phyloP scores from a whole-genome alignment of 768 basidiomycete species.

The Psilocybe tampanensis region DNA sequence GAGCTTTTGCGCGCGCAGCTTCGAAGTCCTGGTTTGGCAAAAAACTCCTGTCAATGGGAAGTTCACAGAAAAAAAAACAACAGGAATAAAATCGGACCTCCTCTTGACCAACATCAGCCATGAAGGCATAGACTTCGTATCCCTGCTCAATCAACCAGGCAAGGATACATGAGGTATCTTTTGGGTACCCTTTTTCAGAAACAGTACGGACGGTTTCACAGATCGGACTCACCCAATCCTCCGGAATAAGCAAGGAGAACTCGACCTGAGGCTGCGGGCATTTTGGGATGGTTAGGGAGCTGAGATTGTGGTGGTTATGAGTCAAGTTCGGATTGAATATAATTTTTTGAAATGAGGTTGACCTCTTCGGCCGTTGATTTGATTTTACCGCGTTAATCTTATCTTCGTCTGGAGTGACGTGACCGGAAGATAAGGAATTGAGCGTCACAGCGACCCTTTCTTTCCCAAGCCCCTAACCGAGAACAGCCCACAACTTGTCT shows the following conservation, averaged over 20 bases:
- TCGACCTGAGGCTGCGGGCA: conserved; percentile 68
- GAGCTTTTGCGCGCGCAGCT: conserved; percentile 87
- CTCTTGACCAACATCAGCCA: conserved; percentile 94
- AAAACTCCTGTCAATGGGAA: neutral
- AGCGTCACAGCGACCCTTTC: too few relatives aligned
- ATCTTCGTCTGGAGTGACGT: conserved; percentile 7
- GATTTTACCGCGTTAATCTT: conserved; percentile 9
- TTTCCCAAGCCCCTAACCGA: neutral
- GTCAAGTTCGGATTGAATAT: conserved; percentile 19
- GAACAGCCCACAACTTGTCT: too few relatives aligned
- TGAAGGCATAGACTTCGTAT: conserved; percentile 96
- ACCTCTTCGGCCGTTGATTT: conserved; percentile 14
- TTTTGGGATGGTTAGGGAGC: conserved; percentile 23
- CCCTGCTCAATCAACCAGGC: conserved; percentile 99
- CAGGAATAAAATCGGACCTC: conserved; percentile 49
- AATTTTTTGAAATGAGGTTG: conserved; percentile 4
- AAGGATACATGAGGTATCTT: conserved; percentile 98
- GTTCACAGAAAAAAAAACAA: neutral
- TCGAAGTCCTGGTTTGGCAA: conserved; percentile 73
- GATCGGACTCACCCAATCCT: conserved; percentile 74
- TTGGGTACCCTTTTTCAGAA: conserved; percentile 10
- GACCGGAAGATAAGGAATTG: neutral
- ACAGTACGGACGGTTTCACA: conserved; percentile 7
- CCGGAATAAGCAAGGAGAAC: conserved; percentile 98
- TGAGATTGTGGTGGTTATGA: conserved; percentile 13